phyloP scores from a whole-genome alignment of 768 basidiomycete species.

The Collybiopsis confluens region DNA sequence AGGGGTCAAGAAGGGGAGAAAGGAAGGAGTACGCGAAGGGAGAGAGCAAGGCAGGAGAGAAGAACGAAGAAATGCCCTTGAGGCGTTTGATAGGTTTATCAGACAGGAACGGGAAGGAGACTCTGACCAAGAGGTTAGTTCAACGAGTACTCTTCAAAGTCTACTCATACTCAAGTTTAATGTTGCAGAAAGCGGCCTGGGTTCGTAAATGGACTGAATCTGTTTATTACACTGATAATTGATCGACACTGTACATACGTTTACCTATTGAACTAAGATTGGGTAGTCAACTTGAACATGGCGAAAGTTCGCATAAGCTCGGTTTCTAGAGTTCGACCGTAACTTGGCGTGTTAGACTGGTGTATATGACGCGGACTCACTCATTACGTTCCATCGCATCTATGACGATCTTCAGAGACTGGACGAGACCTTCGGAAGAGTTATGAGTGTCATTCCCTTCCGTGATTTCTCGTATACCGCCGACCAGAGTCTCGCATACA shows the following conservation, averaged over 20 bases:
- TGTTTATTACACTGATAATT: slow-evolving; percentile 8
- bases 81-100: slow-evolving; percentile 57
- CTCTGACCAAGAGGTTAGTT: slow-evolving; percentile 19
- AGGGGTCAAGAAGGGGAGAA: slow-evolving; percentile 38
- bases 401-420: background rate
- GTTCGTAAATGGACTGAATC: slow-evolving; percentile 30
- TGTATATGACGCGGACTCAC: background rate
- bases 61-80: slow-evolving; percentile 49
- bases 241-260: background rate
- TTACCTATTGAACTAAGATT: background rate
- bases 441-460: background rate
- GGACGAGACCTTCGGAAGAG: background rate
- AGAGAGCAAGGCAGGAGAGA: slow-evolving; percentile 36
- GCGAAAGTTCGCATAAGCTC: background rate
- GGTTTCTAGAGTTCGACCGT: background rate
- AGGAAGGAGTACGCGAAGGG: slow-evolving; percentile 33
- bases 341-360: too few relatives aligned
- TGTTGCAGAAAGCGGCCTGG: slow-evolving; percentile 18
- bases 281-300: background rate
- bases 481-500: slow-evolving; percentile 9
- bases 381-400: slow-evolving; percentile 3
- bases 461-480: background rate
- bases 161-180: background rate
- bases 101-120: slow-evolving; percentile 35
- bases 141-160: background rate